Evolutionary conservation across 441 rosid genomes (phyloP).

Genomic region (Cnidoscolus chayamansa): DNA sequence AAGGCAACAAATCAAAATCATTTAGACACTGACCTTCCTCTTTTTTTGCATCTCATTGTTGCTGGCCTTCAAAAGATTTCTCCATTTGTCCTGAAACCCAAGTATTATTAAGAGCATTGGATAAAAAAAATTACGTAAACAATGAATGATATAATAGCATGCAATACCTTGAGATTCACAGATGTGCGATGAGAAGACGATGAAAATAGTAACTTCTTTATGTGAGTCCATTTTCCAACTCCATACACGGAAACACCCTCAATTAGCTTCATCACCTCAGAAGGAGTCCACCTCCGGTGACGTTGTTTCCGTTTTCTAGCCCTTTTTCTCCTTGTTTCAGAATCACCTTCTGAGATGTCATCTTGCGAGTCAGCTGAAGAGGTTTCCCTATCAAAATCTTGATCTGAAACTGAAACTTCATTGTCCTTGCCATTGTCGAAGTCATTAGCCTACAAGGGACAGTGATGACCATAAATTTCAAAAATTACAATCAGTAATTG

Average conservation of each 20-base stretch:
- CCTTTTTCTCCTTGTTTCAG: slow-evolving; percentile 6
- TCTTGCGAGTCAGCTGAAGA: slow-evolving; percentile 10
- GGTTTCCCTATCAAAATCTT: slow-evolving; percentile 7
- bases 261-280: slow-evolving; percentile 14
- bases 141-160: neutral
- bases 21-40: slow-evolving; percentile 1
- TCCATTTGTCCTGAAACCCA: slow-evolving; percentile 21
- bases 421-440: neutral
- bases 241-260: slow-evolving; percentile 13
- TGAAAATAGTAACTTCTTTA: slow-evolving; percentile 14
- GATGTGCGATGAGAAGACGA: slow-evolving; percentile 17
- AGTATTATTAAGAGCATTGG: neutral
- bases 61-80: slow-evolving; percentile 16
- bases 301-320: neutral
- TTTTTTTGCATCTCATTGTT: neutral
- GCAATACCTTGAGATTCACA: slow-evolving; percentile 16
- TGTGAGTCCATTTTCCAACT: slow-evolving; percentile 17
- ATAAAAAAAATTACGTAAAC: neutral
- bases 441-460: neutral
- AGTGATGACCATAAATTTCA: neutral
- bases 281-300: slow-evolving; percentile 12
- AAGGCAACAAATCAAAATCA: neutral
- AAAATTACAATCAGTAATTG: neutral
- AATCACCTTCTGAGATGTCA: neutral
- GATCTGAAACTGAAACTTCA: slow-evolving; percentile 1